Conservation (phyloP, 2,329 filamentous ascomycete genomes). For the Beauveria australis region DNA sequence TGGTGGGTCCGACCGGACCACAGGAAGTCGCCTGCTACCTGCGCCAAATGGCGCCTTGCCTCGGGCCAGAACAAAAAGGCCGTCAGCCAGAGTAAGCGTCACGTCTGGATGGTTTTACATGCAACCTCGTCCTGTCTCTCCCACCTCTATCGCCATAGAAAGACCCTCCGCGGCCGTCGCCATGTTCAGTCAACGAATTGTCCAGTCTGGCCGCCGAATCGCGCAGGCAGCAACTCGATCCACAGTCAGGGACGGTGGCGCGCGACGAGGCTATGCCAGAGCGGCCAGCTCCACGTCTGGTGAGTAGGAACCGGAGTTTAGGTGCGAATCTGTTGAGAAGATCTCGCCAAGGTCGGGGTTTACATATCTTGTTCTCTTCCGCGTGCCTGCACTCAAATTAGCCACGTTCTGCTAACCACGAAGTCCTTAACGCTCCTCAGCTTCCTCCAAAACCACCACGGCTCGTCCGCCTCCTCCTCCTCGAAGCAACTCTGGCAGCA, state of each 20-base stretch:
- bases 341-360: background rate
- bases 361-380: background rate
- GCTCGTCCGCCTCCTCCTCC: background rate
- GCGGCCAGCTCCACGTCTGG: slow-evolving; percentile 16
- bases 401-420: background rate
- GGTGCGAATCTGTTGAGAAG: background rate
- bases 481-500: slow-evolving; percentile 15
- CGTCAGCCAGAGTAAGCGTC: background rate
- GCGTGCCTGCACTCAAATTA: background rate
- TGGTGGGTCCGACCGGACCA: background rate
- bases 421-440: background rate
- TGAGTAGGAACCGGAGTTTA: slow-evolving; percentile 14
- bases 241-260: slow-evolving; percentile 10
- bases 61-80: background rate
- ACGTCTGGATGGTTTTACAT: background rate
- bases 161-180: background rate
- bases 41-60: background rate
- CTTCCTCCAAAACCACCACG: background rate
- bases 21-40: background rate
- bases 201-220: slow-evolving; percentile 18
- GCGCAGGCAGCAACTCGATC: slow-evolving; percentile 15
- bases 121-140: background rate
- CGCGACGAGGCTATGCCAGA: slow-evolving; percentile 19
- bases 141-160: background rate
- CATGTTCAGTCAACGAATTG: slow-evolving; percentile 19